Base-by-base conservation (phyloP, 768 basidiomycete species). In the Pulveroboletus sp. region DNA sequence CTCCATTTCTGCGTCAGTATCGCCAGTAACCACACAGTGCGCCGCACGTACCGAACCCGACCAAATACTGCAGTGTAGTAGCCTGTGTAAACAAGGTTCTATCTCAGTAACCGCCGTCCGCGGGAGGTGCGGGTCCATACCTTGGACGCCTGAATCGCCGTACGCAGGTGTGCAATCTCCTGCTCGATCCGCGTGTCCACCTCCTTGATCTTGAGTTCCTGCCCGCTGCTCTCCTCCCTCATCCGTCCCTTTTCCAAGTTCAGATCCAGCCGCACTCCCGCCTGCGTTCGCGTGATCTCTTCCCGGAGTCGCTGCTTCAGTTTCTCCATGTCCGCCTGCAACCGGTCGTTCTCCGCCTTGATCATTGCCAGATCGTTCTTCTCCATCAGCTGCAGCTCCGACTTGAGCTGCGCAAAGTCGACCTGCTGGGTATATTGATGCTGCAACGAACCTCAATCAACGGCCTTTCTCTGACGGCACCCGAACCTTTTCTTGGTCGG, bases 211-310 rank as follows among this genome's bases (percentile, higher is more conserved):
- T 97, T 97, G 45, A 94, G 73, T 62, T 96, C 93, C 61, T 97
- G 91, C 34, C 83, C 82, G 57, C 83, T 86, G 56, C 83, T 85
- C 74, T 98, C 94, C 63, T 98, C 94, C 45, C 95, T 75, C 75
- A 97, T 90, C 39, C 95, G 78, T 1, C 93, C 93, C 69, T 98
- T 98, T 74, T 99, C 95, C 22, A 98, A 71, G 69, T 99, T 99
- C 50, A 99, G 70, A 68, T 99, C 96, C 14, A 99, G 71, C 45
- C 95, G 75, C 4, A 99, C 96, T 16, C 93, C 93, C 11, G 87
- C 88, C 67, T 96, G 93, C 9, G 93, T 96, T 20, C 87, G 79
- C 4, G 84, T 88, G 45, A 96, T 89, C 63, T 97, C 93, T 64
- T 94, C 92, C 24, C 93, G 78, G 10, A 99, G 73, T 6, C 91